Evolutionary conservation across 441 rosid species (phyloP).

Genomic region (Arabidopsis lyrata): DNA sequence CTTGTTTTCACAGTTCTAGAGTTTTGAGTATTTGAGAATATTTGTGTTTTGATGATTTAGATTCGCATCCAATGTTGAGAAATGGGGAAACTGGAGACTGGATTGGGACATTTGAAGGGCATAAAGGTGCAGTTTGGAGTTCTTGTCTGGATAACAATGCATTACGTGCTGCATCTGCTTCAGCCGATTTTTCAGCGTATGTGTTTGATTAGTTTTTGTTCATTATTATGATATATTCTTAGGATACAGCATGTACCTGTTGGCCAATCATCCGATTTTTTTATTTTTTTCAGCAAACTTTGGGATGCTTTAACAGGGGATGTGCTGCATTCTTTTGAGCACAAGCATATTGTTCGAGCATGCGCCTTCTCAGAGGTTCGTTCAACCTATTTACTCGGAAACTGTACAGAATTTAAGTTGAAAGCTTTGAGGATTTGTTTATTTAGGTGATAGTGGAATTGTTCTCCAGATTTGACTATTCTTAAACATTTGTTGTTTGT

Average conservation of each 20-base stretch:
- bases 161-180: conserved; percentile 88
- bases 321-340: conserved; percentile 93
- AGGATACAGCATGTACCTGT: background rate
- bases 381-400: conserved; percentile 12
- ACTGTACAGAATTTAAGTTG: background rate
- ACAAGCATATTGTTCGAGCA: conserved; percentile 96
- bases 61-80: conserved; percentile 97
- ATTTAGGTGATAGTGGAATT: background rate
- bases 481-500: background rate
- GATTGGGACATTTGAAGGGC: conserved; percentile 99
- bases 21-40: background rate
- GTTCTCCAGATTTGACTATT: background rate
- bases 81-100: conserved; percentile 98
- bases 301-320: conserved; percentile 98
- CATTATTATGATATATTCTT: background rate
- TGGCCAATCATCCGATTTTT: background rate
- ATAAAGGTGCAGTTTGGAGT: conserved; percentile 99
- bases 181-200: conserved; percentile 94
- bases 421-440: background rate
- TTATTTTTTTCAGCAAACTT: conserved; percentile 68
- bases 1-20: background rate
- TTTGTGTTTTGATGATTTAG: conserved; percentile 46
- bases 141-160: conserved; percentile 89
- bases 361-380: conserved; percentile 91
- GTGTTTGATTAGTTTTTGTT: conserved; percentile 22